These are phyloP conservation scores for Phytophthora citricola DNA, from an alignment of 352 stramenopile species.

Conservation along the genomic window DNA sequence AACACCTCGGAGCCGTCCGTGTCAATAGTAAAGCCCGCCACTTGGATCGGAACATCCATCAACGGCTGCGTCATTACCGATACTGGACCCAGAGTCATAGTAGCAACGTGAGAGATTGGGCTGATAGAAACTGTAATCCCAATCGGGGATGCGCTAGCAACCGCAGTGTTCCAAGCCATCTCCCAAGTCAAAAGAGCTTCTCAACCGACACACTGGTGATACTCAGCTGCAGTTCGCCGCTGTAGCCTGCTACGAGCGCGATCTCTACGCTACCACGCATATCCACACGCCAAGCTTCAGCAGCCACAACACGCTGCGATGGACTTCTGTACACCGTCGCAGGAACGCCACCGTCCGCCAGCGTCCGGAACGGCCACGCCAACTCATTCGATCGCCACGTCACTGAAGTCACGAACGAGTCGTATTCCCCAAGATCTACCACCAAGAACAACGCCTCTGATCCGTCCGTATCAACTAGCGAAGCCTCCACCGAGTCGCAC, in stretches of 20 bases:
- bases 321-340: constrained; percentile 9
- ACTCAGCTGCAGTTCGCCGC: constrained; percentile 20
- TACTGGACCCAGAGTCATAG: constrained; percentile 25
- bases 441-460: constrained; percentile 45
- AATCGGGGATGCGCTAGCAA: not conserved
- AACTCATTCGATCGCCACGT: constrained; percentile 15
- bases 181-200: not conserved
- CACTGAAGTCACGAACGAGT: constrained; percentile 25
- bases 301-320: constrained; percentile 14
- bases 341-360: constrained; percentile 19
- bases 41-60: constrained; percentile 19
- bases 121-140: constrained; percentile 10
- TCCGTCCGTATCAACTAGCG: constrained; percentile 44
- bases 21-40: constrained; percentile 37
- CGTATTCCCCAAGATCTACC: constrained; percentile 31
- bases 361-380: constrained; percentile 13
- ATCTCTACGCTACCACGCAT: constrained; percentile 38
- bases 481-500: constrained; percentile 29
- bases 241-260: constrained; percentile 26
- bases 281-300: constrained; percentile 9
- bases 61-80: constrained; percentile 38
- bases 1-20: constrained; percentile 40
- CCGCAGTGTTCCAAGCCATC: not conserved
- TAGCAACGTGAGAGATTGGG: constrained; percentile 35
- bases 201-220: constrained; percentile 25